These are phyloP conservation scores for Solanum lignicaule DNA, from an alignment of 257 asterid genomes.

Conservation along the genomic window DNA sequence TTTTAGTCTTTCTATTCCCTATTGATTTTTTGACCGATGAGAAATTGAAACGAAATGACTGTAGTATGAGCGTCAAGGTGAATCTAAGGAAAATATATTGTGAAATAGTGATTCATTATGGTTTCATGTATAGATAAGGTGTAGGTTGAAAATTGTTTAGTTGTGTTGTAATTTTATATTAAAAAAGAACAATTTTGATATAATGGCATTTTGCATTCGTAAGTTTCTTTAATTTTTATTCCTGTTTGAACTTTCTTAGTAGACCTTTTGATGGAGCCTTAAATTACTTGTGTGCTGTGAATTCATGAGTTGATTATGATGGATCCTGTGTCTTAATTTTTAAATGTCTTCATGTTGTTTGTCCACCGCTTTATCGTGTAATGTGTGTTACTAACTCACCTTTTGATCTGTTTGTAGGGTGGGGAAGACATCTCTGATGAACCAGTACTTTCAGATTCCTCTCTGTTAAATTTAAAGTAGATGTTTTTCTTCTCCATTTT, in stretches of 20 bases:
- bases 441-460: constrained; percentile 18
- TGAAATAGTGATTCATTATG: not conserved
- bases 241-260: not conserved
- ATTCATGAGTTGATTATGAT: not conserved
- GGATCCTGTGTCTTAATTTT: not conserved
- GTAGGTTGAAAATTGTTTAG: not conserved
- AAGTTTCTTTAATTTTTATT: not conserved
- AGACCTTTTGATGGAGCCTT: not conserved
- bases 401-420: constrained; percentile 20
- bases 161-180: not conserved
- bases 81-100: not conserved
- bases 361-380: not conserved
- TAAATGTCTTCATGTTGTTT: not conserved
- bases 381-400: not conserved
- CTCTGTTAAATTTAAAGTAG: not conserved
- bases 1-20: not conserved
- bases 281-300: not conserved
- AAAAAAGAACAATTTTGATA: not conserved
- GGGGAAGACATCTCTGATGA: constrained; percentile 48
- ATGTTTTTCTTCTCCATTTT: not conserved
- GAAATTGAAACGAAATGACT: not conserved
- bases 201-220: not conserved
- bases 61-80: not conserved
- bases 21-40: not conserved
- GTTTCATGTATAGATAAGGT: not conserved